Evolutionary conservation across 768 basidiomycete genomes (phyloP), one percentile per base, ranked within the genome.

Genomic region (Macrocybe gigantea): DNA sequence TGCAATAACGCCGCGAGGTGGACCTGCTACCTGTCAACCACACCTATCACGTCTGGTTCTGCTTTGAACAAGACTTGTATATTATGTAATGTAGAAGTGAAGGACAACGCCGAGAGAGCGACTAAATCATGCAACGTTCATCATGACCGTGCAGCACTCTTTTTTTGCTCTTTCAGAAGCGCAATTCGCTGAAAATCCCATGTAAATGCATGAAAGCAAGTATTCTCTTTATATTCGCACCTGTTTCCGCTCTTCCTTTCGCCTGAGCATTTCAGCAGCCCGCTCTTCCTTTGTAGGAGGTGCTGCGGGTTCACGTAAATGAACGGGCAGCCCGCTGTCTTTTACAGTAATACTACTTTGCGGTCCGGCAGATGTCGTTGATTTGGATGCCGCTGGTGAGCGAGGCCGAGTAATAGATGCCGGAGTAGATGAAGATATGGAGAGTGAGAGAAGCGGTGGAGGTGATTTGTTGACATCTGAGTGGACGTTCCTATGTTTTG

Each of bases 231-330:
- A 22, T 22, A 32, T 12, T 65, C 78, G 13, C 46, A 91, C 91
- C 72, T 90, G 82, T 63, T 87, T 93, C 39, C 95, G 71, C 63
- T 97, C 95, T 62, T 97, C 94, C 60, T 94, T 87, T 50, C 93
- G 74, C 53, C 86, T 73, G 6, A 86, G 87, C 83, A 97, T 86
- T 70, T 96, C 92, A n/a, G 82, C 83, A 1, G 89, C 89, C 64
- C 88, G 95, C 56, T 94, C 93, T 64, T 96, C 95, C 63, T 93
- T 96, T 29, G 53, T 34, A 34, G 60, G 49, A 1, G 56, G 47
- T n/a, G 55, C 29, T n/a, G 54, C 42, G 13, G 56, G 59, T 40
- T 43, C 22, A 22, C 2, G 22, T 22, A 22, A 22, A 22, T 22
- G 42, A 6, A 38, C 8, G 11, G 46, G 34, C 40, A 5, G 44